Base-by-base conservation (phyloP, 495 filamentous ascomycete genomes). In the Talaromyces borbonicus region DNA sequence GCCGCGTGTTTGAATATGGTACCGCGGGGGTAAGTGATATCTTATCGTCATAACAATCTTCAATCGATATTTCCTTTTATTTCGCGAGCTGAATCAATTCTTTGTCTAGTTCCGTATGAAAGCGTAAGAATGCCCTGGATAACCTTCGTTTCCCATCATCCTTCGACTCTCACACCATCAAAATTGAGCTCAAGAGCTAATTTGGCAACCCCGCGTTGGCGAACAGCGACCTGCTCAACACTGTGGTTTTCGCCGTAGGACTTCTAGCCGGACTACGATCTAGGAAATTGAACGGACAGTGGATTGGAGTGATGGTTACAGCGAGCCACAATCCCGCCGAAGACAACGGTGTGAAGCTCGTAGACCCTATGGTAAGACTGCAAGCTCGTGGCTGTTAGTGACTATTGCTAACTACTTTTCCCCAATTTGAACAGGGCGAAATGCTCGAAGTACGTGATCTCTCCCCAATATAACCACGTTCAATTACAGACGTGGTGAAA, bases 281-380 rank as follows among this genome's bases (percentile, higher is more conserved):
- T 31, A 86, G 85, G 58, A 90, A 89, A 60, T 75, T 90, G 41
- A 81, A 81, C 56, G 83, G 87, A 49, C 84, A 90, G 69, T 84
- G 85, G 55, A 93, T 99, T 60, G 92, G 92, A 60, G 79, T 99
- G 42, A 97, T 99, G 92, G 88, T 99, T 61, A 99, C 92, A 52
- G 92, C 92, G 26, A 95, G 87, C 54, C 92, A 99, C 76, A 99
- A 99, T 67, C 87, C 87, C 29, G 87, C 93, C 3, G 81, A 83
- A 56, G 92, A 99, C 66, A 99, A 99, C 68, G 92, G 92, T 43
- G 87, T 99, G 53, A 99, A 99, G 76, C 75, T 99, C 51, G 85
- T 99, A 52, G 92, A 99, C 65, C 92, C 92, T 9, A 85, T 94
- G 83, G 82, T 81, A 53, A 55, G 75, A 59, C 51, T 29, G 41